Percentiles rank a stretch among this genome's conserved stretches.
Conservation (phyloP, 2,329 filamentous ascomycete genomes). For the Salinomyces thailandicus region DNA sequence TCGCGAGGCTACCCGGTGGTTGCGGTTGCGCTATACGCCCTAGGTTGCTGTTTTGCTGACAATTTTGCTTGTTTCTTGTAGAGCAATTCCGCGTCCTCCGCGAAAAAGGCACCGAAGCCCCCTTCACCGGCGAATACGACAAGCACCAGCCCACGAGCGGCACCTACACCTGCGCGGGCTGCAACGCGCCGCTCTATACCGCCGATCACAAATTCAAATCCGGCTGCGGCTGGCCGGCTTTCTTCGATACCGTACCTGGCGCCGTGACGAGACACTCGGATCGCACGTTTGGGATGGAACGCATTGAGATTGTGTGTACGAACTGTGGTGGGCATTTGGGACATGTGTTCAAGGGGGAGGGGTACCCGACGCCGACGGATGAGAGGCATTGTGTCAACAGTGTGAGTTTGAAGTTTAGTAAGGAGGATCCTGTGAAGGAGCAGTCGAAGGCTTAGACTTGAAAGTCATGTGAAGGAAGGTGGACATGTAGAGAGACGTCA, state of each 20-base stretch:
- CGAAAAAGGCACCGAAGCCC: conserved; percentile 79
- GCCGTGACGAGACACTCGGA: conserved; percentile 79
- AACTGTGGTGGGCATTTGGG: conserved; percentile 90
- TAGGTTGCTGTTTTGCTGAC: too few species aligned
- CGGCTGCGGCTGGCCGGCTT: conserved; percentile 94
- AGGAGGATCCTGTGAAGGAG: conserved; percentile 46
- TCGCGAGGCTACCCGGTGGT: too few species aligned
- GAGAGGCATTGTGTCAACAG: conserved; percentile 97
- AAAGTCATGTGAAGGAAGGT: not conserved
- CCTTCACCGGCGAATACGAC: conserved; percentile 73
- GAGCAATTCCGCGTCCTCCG: conserved; percentile 94
- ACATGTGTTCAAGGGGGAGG: conserved; percentile 86
- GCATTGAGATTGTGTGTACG: conserved; percentile 87
- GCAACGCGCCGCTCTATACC: conserved; percentile 79
- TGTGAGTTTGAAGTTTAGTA: conserved; percentile 72
- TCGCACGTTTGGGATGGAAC: conserved; percentile 63
- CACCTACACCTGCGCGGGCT: conserved; percentile 80
- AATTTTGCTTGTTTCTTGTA: conserved; percentile 34
- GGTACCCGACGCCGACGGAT: conserved; percentile 74
- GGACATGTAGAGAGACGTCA: too few species aligned
- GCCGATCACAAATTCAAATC: conserved; percentile 92
- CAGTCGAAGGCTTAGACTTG: conserved; percentile 23
- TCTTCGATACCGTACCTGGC: conserved; percentile 89
- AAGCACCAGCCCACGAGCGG: conserved; percentile 69
- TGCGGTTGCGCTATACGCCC: too few species aligned